Percentiles rank a stretch among this genome's conserved stretches.
These are phyloP conservation scores for Cetradonia linearis DNA, from an alignment of 495 filamentous ascomycete genomes.

Conservation along the genomic window DNA sequence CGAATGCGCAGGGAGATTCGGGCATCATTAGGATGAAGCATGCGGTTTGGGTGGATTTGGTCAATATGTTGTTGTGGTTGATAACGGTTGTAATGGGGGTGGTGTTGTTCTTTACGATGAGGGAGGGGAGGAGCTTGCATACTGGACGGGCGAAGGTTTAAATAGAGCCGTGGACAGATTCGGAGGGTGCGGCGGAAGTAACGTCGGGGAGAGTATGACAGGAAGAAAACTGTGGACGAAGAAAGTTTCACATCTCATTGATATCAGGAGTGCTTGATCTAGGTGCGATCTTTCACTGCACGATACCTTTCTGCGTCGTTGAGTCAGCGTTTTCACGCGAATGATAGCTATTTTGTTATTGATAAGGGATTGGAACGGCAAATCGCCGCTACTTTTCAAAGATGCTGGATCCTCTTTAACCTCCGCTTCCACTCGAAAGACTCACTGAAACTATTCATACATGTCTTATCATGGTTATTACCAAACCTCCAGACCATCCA, in stretches of 20 bases:
- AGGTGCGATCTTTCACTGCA: neutral
- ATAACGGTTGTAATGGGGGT: conserved; percentile 39
- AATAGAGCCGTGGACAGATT: neutral
- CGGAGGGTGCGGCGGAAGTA: neutral
- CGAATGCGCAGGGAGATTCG: conserved; percentile 47
- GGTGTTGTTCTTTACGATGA: conserved; percentile 28
- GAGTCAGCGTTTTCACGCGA: neutral
- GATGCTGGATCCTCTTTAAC: neutral
- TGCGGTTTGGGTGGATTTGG: conserved; percentile 75
- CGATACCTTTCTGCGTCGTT: conserved; percentile 1
- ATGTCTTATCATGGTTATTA: too few species aligned
- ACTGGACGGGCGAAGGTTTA: conserved; percentile 24
- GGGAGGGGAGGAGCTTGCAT: conserved; percentile 21
- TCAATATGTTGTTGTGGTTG: conserved; percentile 64
- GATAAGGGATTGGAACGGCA: neutral
- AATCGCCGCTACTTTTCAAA: neutral
- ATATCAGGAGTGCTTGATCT: neutral
- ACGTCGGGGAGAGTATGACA: neutral
- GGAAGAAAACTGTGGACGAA: neutral
- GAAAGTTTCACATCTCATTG: neutral
- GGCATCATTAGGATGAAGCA: conserved; percentile 67
- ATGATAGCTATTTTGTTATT: neutral
- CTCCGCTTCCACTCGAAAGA: neutral
- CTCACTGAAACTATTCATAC: too few species aligned
- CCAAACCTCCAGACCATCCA: neutral